Conservation (phyloP, 2,329 filamentous ascomycete species). For the Aspergillus bombycis region DNA sequence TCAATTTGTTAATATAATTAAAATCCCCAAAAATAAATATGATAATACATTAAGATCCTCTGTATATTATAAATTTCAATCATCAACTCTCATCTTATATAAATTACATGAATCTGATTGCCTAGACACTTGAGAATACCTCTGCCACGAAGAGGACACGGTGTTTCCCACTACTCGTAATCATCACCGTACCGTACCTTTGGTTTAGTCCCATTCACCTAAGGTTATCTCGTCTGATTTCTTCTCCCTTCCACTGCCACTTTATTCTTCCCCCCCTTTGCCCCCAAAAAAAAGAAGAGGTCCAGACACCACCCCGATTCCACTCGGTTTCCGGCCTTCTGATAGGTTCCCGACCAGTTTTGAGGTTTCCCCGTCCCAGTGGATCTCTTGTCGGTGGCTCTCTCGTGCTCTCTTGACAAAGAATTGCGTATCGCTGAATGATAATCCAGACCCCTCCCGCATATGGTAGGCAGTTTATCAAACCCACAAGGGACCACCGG, state of each 20-base stretch:
- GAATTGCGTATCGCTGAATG: neutral
- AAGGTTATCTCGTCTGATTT: neutral
- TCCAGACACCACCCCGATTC: slow-evolving; percentile 11
- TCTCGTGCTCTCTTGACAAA: slow-evolving; percentile 15
- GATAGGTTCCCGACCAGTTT: slow-evolving; percentile 22
- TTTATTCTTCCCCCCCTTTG: neutral
- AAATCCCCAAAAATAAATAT: neutral
- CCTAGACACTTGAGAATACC: neutral
- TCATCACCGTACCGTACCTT: slow-evolving; percentile 4
- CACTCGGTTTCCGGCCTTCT: slow-evolving; percentile 6
- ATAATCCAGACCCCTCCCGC: slow-evolving; percentile 1
- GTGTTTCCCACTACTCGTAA: slow-evolving; percentile 28
- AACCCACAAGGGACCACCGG: neutral
- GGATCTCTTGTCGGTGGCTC: slow-evolving; percentile 17
- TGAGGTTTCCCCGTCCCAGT: slow-evolving; percentile 20
- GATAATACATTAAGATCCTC: neutral
- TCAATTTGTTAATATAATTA: neutral
- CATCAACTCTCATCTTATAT: neutral
- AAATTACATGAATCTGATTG: neutral
- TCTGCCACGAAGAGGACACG: slow-evolving; percentile 31
- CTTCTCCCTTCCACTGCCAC: neutral
- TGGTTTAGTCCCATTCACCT: neutral
- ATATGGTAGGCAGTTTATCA: neutral
- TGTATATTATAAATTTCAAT: neutral
- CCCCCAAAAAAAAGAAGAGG: slow-evolving; percentile 8